phyloP scores from a whole-genome alignment of 2,329 filamentous ascomycete species.

The Ophiosphaerella narmari region DNA sequence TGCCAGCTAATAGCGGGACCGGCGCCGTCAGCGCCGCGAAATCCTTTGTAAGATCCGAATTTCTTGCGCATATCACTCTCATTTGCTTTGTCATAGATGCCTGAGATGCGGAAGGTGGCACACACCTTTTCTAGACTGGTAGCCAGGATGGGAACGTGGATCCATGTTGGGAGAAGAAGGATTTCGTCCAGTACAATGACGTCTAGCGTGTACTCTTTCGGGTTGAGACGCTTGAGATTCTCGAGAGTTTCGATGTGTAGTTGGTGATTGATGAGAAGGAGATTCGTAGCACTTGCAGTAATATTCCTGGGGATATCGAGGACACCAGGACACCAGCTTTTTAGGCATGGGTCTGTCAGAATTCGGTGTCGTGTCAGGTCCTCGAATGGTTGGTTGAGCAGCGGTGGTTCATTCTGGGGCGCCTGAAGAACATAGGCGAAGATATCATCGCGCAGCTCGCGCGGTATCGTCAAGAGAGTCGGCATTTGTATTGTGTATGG shows the following conservation, averaged over 20 bases:
- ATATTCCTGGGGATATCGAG: conserved; percentile 1
- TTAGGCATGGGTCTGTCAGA: background rate
- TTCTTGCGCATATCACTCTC: background rate
- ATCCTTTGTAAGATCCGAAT: conserved; percentile 6
- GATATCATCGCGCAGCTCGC: conserved; percentile 2
- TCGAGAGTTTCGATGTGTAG: conserved; percentile 12
- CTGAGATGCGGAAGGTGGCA: conserved; percentile 16
- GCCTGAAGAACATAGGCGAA: conserved; percentile 11
- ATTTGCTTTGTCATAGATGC: conserved; percentile 2
- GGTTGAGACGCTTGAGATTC: background rate
- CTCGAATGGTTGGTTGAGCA: conserved; percentile 5
- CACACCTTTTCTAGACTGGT: conserved; percentile 10
- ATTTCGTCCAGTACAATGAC: conserved; percentile 19
- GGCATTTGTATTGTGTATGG: no score
- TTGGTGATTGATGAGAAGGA: conserved; percentile 18
- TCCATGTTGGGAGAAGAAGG: conserved; percentile 17
- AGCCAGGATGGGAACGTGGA: conserved; percentile 11
- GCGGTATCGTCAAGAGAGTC: no score
- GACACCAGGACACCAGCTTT: conserved; percentile 3
- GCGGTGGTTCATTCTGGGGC: conserved; percentile 1
- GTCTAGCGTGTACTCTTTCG: conserved; percentile 12
- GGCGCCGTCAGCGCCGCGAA: conserved; percentile 1
- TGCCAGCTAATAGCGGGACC: conserved; percentile 14
- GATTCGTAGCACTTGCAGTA: conserved; percentile 3
- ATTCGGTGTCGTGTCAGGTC: conserved; percentile 2